Evolutionary conservation across 176 grass and related monocot species (phyloP), one percentile per base, ranked within the genome.

Genomic region (Neostapfia colusana): DNA sequence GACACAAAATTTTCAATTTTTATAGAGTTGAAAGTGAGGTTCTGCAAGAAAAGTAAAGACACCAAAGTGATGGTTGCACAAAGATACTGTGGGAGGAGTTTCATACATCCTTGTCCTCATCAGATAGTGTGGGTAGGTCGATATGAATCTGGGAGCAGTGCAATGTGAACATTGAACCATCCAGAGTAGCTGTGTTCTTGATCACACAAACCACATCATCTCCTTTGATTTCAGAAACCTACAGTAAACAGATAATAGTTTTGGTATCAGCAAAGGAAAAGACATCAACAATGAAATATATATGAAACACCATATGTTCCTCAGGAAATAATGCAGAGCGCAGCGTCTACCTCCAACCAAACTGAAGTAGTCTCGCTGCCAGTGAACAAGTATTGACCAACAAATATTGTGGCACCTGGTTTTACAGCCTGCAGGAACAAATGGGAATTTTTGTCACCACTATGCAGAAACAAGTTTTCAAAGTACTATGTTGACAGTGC

Each of bases 331-430:
- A 77, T 18, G 54, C 25, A 27, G 28, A 74, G 64, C 0, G 15
- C 13, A 76, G 18, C 18, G 10, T 48, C 39, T 82, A 99, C 96
- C 95, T 99, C 89, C 82, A 99, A 72, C 95, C 95, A 99, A 80
- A 95, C 95, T 58, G 92, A 99, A 74, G 95, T 99, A 79, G 92
- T 99, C 80, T 99, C 95, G 48, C 92, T 92, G 38, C 95, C 95
- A 28, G 95, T 99, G 82, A 99, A 95, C 85, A 99, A 81, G 66
- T 99, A 99, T 72, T 99, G 95, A 0, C 95, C 95, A 42, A 99
- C 91, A 68, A 99, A 99, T 72, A 99, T 95, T 6, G 95, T 90
- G 68, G 81, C 95, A 69, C 92, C 92, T 35, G 89, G 92, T 17
- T 86, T 99, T 72, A 99, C 70, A 23, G 81, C 87, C 95, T 95